phyloP scores from a whole-genome alignment of 2,329 filamentous ascomycete genomes.

The Exophiala sp. region DNA sequence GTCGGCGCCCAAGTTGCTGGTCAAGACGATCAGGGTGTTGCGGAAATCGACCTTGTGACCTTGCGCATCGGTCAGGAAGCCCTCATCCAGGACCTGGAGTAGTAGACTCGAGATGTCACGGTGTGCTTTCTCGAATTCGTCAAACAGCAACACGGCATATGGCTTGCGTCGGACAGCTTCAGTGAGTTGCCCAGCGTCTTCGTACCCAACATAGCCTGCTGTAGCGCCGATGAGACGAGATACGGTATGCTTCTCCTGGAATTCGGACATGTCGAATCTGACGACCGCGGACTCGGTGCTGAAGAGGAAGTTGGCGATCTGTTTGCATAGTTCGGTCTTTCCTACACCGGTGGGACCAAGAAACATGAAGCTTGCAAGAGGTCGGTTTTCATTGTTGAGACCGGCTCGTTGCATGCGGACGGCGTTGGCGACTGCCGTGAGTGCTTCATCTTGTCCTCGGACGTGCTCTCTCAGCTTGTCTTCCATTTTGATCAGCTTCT shows the following conservation, averaged over 20 bases:
- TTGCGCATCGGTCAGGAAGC: conserved; percentile 90
- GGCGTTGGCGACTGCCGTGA: conserved; percentile 85
- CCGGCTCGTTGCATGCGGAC: conserved; percentile 92
- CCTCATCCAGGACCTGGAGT: conserved; percentile 92
- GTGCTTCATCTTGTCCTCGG: conserved; percentile 88
- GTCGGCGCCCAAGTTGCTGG: conserved; percentile 89
- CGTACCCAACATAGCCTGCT: conserved; percentile 93
- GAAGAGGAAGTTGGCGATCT: conserved; percentile 88
- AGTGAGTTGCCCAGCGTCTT: conserved; percentile 92
- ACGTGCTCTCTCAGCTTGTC: conserved; percentile 79
- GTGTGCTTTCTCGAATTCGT: conserved; percentile 97
- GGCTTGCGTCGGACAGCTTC: conserved; percentile 93
- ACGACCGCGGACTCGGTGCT: conserved; percentile 87
- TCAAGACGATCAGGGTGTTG: conserved; percentile 94
- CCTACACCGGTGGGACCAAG: conserved; percentile 93
- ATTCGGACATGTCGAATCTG: conserved; percentile 96
- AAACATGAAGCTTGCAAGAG: conserved; percentile 95
- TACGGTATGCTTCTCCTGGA: conserved; percentile 95
- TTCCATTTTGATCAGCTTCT: conserved; percentile 95
- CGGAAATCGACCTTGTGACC: conserved; percentile 96
- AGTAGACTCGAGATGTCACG: conserved; percentile 89
- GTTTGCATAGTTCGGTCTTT: conserved; percentile 96
- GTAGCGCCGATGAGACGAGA: conserved; percentile 88
- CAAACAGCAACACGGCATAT: conserved; percentile 89
- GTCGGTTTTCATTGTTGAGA: conserved; percentile 84